Percentiles rank a stretch among this genome's conserved stretches.
Conservation (phyloP, 1,284 basidiomycete genomes). For the Ceratobasidium sp. region DNA sequence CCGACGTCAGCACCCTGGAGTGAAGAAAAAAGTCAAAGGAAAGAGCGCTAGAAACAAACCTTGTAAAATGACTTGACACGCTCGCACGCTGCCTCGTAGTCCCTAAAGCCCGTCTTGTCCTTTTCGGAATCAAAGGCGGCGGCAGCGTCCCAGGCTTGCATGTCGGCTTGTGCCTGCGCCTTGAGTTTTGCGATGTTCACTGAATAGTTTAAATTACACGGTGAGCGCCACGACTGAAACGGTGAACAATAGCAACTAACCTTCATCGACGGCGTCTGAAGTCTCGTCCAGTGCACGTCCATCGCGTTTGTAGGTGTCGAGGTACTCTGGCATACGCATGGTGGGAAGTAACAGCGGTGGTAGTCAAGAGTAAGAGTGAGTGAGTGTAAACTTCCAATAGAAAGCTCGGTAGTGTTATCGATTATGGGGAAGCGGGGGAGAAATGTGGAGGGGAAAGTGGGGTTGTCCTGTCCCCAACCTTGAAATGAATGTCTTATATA, state of each 20-base stretch:
- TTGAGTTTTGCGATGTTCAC: conserved; percentile 57
- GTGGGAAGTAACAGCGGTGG: conserved; percentile 22
- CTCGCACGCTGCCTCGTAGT: conserved; percentile 75
- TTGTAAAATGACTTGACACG: conserved; percentile 89
- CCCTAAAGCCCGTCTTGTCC: conserved; percentile 72
- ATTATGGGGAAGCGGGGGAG: conserved; percentile 28
- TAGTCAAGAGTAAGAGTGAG: conserved; percentile 1
- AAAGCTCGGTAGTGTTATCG: conserved; percentile 16
- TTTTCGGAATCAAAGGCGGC: conserved; percentile 80
- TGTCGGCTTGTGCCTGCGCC: conserved; percentile 37
- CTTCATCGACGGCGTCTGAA: conserved; percentile 81
- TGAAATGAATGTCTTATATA: conserved; percentile 28
- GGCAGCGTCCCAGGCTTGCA: conserved; percentile 66
- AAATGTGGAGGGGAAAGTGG: conserved; percentile 24
- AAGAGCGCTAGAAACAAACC: conserved; percentile 56
- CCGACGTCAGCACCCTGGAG: not conserved
- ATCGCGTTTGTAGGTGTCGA: conserved; percentile 45
- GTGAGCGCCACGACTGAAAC: conserved; percentile 14
- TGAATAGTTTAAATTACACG: conserved; percentile 15
- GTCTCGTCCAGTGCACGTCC: conserved; percentile 69
- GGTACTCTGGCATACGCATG: conserved; percentile 43
- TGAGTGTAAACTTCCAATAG: conserved; percentile 19
- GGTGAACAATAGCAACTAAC: conserved; percentile 57
- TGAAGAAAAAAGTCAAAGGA: not conserved
- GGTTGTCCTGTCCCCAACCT: conserved; percentile 10